These are phyloP conservation scores for Alternaria tenuissima DNA, from an alignment of 2,329 filamentous ascomycete species.

Conservation along the genomic window DNA sequence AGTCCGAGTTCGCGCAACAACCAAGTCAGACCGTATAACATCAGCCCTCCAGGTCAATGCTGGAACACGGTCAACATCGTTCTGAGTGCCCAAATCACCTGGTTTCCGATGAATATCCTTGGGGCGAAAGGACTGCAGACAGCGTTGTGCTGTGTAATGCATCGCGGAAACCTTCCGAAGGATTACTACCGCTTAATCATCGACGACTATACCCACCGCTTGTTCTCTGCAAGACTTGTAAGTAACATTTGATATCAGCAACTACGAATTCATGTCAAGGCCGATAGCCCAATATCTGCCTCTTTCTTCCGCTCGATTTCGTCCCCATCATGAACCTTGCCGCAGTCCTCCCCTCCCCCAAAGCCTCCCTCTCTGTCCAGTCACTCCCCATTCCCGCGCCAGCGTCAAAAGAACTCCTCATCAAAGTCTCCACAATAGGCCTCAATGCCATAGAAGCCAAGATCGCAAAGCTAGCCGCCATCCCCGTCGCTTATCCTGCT, in stretches of 20 bases:
- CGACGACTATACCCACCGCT: not conserved
- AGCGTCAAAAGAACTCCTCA: not conserved
- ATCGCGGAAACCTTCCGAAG: not conserved
- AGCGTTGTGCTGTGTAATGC: not conserved
- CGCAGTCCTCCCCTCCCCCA: not conserved
- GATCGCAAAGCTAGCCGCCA: not conserved
- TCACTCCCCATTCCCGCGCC: not conserved
- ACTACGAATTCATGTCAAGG: not conserved
- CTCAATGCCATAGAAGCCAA: constrained; percentile 1
- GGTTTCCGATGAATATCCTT: rapidly evolving
- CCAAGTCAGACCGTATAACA: not conserved
- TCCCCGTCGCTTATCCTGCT: not conserved
- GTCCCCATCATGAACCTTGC: not conserved
- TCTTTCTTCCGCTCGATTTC: not conserved
- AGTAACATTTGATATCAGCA: not conserved
- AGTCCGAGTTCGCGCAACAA: constrained; percentile 70
- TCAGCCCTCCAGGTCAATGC: no score
- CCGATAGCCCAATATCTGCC: not conserved
- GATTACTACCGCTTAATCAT: not conserved
- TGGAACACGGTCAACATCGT: not conserved
- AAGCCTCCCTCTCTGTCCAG: not conserved
- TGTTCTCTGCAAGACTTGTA: not conserved
- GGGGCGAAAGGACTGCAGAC: not conserved
- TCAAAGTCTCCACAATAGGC: not conserved
- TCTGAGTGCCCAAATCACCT: not conserved